Conservation (phyloP, 257 asterid genomes). For the Fraxinus americana region DNA sequence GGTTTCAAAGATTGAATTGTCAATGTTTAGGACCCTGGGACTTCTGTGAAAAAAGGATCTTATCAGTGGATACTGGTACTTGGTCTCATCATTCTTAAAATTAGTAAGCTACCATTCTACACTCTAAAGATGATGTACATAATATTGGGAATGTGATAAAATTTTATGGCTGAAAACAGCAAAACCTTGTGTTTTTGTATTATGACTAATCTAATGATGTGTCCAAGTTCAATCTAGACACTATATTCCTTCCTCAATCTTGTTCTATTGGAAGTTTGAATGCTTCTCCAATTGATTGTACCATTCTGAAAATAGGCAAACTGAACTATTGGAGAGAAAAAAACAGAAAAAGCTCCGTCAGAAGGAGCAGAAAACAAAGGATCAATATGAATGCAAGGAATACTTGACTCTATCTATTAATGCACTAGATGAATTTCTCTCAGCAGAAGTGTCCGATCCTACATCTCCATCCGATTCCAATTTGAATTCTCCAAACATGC, state of each 20-base stretch:
- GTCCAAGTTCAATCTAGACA: neutral
- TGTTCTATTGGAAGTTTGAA: neutral
- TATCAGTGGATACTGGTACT: neutral
- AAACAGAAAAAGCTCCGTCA: constrained; percentile 80
- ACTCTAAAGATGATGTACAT: neutral
- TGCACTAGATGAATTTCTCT: constrained; percentile 42
- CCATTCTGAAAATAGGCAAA: constrained; percentile 47
- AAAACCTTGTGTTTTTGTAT: neutral
- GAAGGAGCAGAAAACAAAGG: constrained; percentile 77
- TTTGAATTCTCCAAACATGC: constrained; percentile 39
- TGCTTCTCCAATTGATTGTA: constrained; percentile 15
- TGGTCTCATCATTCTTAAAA: neutral
- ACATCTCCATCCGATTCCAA: constrained; percentile 42
- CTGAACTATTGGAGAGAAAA: constrained; percentile 66
- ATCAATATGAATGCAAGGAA: constrained; percentile 38
- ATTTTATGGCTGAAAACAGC: neutral
- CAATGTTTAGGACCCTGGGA: neutral
- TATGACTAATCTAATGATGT: neutral
- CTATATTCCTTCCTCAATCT: neutral
- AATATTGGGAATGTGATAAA: neutral
- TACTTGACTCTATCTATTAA: constrained; percentile 37
- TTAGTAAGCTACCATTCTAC: neutral
- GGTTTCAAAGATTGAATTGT: neutral
- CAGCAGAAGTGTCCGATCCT: constrained; percentile 46
- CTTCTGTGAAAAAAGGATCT: neutral